Base-by-base conservation (phyloP, 2,329 filamentous ascomycete species). In the Trichoderma cornu-damae region DNA sequence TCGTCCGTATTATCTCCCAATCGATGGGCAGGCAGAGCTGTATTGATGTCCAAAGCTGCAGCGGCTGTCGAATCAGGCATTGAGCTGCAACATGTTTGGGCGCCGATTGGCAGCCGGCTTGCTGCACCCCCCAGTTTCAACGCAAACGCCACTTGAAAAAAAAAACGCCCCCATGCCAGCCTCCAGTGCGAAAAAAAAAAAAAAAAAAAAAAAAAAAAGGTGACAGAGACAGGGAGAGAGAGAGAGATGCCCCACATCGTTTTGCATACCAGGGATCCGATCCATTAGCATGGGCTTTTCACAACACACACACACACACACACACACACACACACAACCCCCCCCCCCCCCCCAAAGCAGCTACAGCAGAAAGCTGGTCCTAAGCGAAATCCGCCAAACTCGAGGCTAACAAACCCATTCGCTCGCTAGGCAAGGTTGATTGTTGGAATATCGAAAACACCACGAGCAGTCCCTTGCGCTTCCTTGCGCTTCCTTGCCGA, bases 21-120 rank as follows among this genome's bases (percentile, higher is more conserved):
- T 60, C 52, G 49, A 49, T 54, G 51, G 52, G 34, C 58, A 26
- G n/a, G 40, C 50, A 38, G 51, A 49, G 58, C 61, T 64, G 63
- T 64, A 60, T 64, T 65, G 62, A 62, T 65, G 63, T 65, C 63
- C 63, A 65, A 65, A 60, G 52, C 47, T 60, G 52, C 37, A 47
- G 42, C 47, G 43, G 57, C 52, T 49, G 53, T 63, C 60, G 60
- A 63, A 65, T 63, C 59, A 51, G 47, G 53, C 56, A 48, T 34
- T 38, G 46, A 57, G 52, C 58, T 60, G 38, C 43, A 18, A 43
- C 57, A 43, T 7, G 32, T 56, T 58, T 37, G 57, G 57, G 44
- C 57, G 43, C 44, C 60, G 62, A 65, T 65, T 65, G 63, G 62
- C 34, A 44, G 38, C 34, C 26, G 20, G 56, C n/a, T 32, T 28